These are phyloP conservation scores for Calonectria pauciramosa DNA, from an alignment of 2,329 filamentous ascomycete genomes.

Conservation along the genomic window DNA sequence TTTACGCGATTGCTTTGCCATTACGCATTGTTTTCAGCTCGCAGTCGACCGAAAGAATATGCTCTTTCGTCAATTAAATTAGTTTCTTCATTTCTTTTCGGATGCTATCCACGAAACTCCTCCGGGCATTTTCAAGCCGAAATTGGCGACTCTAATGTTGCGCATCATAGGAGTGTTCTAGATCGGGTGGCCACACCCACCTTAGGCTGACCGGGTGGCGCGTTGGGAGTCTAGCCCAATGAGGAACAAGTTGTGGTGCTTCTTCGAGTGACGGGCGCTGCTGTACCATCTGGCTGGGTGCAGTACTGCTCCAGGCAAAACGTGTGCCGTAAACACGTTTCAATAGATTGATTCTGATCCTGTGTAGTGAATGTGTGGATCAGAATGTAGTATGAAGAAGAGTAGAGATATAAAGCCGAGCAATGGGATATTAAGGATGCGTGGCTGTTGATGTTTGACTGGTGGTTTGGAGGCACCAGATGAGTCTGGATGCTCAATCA, in stretches of 20 bases:
- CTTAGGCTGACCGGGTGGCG: slow-evolving; percentile 13
- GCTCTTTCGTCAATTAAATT: not conserved
- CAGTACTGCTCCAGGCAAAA: not conserved
- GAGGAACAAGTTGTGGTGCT: slow-evolving; percentile 6
- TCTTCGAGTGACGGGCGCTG: not conserved
- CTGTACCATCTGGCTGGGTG: not conserved
- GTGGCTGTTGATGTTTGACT: not conserved
- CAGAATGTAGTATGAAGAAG: not conserved
- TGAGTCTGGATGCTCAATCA: slow-evolving; percentile 14
- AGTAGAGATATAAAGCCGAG: not conserved
- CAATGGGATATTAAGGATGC: not conserved
- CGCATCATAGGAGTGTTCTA: slow-evolving; percentile 2
- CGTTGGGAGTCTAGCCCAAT: slow-evolving; percentile 10
- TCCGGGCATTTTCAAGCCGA: not conserved
- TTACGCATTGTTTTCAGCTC: not conserved
- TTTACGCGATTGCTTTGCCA: not conserved
- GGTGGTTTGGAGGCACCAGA: slow-evolving; percentile 2
- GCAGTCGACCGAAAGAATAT: no score
- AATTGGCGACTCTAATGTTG: not conserved
- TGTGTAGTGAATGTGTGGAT: not conserved
- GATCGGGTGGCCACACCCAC: slow-evolving; percentile 19
- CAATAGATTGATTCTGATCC: not conserved
- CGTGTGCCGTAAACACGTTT: not conserved
- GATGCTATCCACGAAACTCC: not conserved
- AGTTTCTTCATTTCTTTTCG: not conserved